phyloP scores from a whole-genome alignment of 2,329 filamentous ascomycete genomes.

The Phialemoniopsis sp. region DNA sequence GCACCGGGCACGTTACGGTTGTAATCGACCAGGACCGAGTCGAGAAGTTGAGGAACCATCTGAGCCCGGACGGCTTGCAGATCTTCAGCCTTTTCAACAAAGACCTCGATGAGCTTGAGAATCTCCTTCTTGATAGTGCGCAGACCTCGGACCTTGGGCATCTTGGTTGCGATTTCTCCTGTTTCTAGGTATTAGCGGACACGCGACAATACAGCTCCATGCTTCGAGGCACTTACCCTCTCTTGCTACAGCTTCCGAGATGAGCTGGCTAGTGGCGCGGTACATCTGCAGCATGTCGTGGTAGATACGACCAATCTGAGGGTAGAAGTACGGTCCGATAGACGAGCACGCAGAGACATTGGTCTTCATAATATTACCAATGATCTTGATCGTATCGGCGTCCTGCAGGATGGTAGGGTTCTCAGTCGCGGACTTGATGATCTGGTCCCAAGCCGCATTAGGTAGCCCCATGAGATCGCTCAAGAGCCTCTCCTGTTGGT shows the following conservation, averaged over 20 bases:
- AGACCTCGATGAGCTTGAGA: slow-evolving; percentile 94
- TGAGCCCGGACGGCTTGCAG: slow-evolving; percentile 87
- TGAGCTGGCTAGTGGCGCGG: slow-evolving; percentile 90
- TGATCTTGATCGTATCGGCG: slow-evolving; percentile 92
- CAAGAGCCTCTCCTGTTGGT: slow-evolving; percentile 87
- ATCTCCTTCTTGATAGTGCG: slow-evolving; percentile 99
- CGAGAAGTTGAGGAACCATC: slow-evolving; percentile 92
- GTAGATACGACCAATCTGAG: slow-evolving; percentile 96
- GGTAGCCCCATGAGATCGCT: slow-evolving; percentile 90
- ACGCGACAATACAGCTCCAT: too few relatives aligned
- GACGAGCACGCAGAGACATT: slow-evolving; percentile 98
- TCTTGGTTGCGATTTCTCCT: slow-evolving; percentile 93
- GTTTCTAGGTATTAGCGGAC: slow-evolving; percentile 3
- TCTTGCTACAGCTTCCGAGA: slow-evolving; percentile 83
- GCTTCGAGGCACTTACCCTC: slow-evolving; percentile 55
- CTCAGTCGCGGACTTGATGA: slow-evolving; percentile 82
- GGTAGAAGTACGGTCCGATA: slow-evolving; percentile 95
- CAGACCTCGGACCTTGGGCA: slow-evolving; percentile 90
- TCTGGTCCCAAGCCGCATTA: slow-evolving; percentile 91
- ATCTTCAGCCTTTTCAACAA: slow-evolving; percentile 97
- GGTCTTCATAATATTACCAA: slow-evolving; percentile 99
- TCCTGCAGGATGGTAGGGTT: slow-evolving; percentile 87
- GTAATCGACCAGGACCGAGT: slow-evolving; percentile 93
- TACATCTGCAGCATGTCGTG: slow-evolving; percentile 99
- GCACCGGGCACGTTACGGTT: slow-evolving; percentile 95